Percentiles rank a stretch among this genome's conserved stretches.
Evolutionary conservation across 2,329 filamentous ascomycete genomes (phyloP).

Genomic region (Verticillium isaacii): DNA sequence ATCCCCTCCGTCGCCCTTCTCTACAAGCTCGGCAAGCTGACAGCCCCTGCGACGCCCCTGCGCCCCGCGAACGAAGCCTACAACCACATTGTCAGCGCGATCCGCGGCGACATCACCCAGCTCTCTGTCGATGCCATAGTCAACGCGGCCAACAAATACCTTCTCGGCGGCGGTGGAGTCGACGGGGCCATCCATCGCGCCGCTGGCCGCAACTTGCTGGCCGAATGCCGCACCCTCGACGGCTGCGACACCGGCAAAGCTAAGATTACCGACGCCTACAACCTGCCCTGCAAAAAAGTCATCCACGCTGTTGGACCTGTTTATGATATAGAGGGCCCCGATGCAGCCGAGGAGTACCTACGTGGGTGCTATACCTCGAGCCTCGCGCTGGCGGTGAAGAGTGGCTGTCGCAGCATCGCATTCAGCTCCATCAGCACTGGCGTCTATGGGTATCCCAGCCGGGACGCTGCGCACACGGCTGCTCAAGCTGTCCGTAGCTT

Average conservation of each 20-base stretch:
- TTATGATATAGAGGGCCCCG: conserved; percentile 44
- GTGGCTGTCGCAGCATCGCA: conserved; percentile 66
- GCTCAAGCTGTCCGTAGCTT: conserved; percentile 53
- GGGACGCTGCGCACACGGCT: conserved; percentile 68
- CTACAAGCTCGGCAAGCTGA: conserved; percentile 55
- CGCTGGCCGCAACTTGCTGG: conserved; percentile 63
- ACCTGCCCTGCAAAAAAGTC: conserved; percentile 70
- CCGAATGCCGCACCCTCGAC: conserved; percentile 66
- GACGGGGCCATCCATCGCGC: conserved; percentile 82
- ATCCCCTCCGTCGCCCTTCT: conserved; percentile 62
- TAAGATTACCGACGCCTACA: conserved; percentile 76
- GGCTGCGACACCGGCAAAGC: conserved; percentile 75
- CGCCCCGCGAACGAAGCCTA: conserved; percentile 34
- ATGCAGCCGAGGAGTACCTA: conserved; percentile 44
- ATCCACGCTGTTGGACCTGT: conserved; percentile 91
- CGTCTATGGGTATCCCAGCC: conserved; percentile 79
- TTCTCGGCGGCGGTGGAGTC: conserved; percentile 87
- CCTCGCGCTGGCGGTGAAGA: conserved; percentile 65
- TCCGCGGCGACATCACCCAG: conserved; percentile 76
- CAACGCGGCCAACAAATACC: conserved; percentile 79
- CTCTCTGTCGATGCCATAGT: conserved; percentile 79
- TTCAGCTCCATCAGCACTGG: conserved; percentile 87
- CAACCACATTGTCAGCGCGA: conserved; percentile 67
- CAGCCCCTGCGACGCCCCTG: conserved; percentile 15
- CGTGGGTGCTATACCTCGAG: conserved; percentile 64